Conservation (phyloP, 1,284 basidiomycete species). For the Coniferiporia weirii region DNA sequence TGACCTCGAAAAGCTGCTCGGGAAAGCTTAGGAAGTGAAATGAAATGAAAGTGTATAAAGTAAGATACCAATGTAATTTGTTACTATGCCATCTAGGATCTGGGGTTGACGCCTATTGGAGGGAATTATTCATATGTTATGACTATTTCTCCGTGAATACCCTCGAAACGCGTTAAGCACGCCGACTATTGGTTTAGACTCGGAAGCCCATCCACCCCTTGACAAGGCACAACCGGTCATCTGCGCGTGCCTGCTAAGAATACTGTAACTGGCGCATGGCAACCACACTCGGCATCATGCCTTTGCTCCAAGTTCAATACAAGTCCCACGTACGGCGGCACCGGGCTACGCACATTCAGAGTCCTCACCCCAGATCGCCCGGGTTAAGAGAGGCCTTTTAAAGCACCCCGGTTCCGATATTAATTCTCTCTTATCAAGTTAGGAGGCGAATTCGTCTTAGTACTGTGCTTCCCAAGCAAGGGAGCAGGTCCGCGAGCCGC, state of each 20-base stretch:
- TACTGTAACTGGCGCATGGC: too few relatives aligned
- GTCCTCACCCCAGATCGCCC: not conserved
- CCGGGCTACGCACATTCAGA: not conserved
- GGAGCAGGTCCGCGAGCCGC: not conserved
- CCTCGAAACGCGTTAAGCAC: too few relatives aligned
- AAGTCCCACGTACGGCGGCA: not conserved
- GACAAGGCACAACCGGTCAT: too few relatives aligned
- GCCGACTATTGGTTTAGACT: too few relatives aligned
- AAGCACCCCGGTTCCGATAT: not conserved
- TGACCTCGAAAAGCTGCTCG: constrained; percentile 36
- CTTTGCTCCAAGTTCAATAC: not conserved
- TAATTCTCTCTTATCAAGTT: not conserved
- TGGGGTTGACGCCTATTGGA: not conserved
- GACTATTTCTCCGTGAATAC: too few relatives aligned
- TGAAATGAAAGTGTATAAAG: not conserved
- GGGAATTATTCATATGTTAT: too few relatives aligned
- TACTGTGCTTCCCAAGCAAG: not conserved
- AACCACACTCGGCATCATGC: not conserved
- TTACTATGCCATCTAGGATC: not conserved
- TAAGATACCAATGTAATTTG: not conserved
- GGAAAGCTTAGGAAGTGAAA: constrained; percentile 1
- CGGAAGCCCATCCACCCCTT: too few relatives aligned
- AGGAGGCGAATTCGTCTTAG: not conserved
- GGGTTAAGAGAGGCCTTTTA: too few relatives aligned
- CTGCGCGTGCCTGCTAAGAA: too few relatives aligned